phyloP scores from a whole-genome alignment of 176 grass and related monocot species.

The Otatea glauca region DNA sequence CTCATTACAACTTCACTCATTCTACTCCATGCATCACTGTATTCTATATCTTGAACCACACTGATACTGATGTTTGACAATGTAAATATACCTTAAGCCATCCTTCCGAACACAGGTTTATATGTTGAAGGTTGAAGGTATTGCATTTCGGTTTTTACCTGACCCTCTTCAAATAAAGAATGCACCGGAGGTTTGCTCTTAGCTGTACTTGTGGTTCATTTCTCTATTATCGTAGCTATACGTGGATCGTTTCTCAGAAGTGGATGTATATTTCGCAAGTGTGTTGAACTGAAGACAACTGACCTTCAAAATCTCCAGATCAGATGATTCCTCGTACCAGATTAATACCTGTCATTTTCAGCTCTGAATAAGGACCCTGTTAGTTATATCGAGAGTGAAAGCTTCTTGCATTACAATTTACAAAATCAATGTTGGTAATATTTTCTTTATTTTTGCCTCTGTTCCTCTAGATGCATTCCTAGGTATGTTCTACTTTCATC shows the following conservation, averaged over 20 bases:
- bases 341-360: no score
- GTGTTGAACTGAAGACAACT: no score
- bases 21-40: background rate
- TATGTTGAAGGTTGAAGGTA: conserved; percentile 97
- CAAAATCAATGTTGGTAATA: no score
- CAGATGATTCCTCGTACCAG: no score
- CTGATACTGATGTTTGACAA: conserved; percentile 3
- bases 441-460: no score
- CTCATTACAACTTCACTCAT: background rate
- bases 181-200: conserved; percentile 67
- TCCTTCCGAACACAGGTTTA: conserved; percentile 67
- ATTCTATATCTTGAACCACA: background rate
- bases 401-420: no score
- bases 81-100: conserved; percentile 3
- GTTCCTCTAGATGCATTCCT: no score
- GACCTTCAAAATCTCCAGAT: no score
- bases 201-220: conserved; percentile 23
- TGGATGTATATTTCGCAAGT: no score
- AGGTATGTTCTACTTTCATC: no score
- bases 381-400: no score
- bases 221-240: conserved; percentile 34
- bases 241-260: conserved; percentile 30
- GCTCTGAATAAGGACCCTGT: no score
- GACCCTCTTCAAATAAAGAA: conserved; percentile 98
- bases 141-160: conserved; percentile 91